Percentiles rank a stretch among this genome's conserved stretches.
Conservation (phyloP, 2,329 filamentous ascomycete genomes). For the Geosmithia morbida region DNA sequence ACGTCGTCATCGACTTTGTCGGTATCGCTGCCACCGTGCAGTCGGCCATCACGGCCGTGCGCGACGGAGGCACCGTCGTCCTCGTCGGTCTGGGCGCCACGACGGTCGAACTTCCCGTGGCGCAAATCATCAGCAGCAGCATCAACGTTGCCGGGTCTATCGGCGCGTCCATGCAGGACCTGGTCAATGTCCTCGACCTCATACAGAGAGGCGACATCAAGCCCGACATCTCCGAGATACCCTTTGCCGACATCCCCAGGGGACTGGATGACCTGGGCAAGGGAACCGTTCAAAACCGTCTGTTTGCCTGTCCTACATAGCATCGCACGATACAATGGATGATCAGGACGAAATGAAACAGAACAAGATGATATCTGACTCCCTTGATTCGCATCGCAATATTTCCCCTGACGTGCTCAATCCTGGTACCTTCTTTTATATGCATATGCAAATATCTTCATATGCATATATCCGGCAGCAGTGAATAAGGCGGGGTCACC, state of each 20-base stretch:
- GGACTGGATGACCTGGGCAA: neutral
- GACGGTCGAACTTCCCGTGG: neutral
- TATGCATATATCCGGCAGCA: too few relatives aligned
- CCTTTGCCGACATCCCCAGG: constrained; percentile 1
- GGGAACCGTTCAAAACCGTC: too few relatives aligned
- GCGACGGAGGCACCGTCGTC: constrained; percentile 4
- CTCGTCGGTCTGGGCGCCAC: constrained; percentile 1
- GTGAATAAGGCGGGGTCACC: too few relatives aligned
- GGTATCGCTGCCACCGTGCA: constrained; percentile 3
- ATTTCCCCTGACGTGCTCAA: too few relatives aligned
- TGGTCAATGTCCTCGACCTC: constrained; percentile 1
- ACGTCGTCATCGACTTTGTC: constrained; percentile 4
- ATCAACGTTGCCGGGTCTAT: constrained; percentile 1
- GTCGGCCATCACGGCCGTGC: neutral
- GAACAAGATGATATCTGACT: too few relatives aligned
- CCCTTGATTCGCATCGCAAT: too few relatives aligned
- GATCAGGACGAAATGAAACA: too few relatives aligned
- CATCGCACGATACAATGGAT: too few relatives aligned
- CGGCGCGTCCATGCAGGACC: constrained; percentile 1
- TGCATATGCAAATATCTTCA: too few relatives aligned
- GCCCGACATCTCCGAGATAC: constrained; percentile 1
- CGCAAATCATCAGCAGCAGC: neutral
- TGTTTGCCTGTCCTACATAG: too few relatives aligned
- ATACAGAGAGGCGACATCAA: neutral
- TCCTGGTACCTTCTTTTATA: too few relatives aligned